These are phyloP conservation scores for Fraxinus ornus DNA, from an alignment of 305 asterid species.

Conservation along the genomic window DNA sequence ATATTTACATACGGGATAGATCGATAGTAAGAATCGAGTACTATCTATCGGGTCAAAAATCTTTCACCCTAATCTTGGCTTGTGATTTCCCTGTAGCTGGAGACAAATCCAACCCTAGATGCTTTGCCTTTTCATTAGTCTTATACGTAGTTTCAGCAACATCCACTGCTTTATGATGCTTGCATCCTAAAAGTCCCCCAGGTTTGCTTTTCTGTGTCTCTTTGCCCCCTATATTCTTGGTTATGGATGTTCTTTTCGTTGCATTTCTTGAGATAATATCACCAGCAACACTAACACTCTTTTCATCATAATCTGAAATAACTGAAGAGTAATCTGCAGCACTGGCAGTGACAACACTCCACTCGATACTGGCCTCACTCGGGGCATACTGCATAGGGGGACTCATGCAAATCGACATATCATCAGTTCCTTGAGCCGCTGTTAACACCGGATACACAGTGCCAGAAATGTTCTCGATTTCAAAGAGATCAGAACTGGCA, in stretches of 20 bases:
- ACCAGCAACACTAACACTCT: constrained; percentile 28
- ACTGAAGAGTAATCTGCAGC: constrained; percentile 45
- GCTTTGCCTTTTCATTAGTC: constrained; percentile 30
- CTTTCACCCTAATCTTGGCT: background rate
- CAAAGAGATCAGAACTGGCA: constrained; percentile 83
- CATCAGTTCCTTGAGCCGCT: constrained; percentile 19
- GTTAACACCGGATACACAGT: constrained; percentile 27
- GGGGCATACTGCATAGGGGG: constrained; percentile 42
- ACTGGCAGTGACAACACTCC: constrained; percentile 90
- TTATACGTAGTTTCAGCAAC: constrained; percentile 39
- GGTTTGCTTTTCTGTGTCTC: background rate
- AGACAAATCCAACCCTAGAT: constrained; percentile 26
- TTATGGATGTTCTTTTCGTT: background rate
- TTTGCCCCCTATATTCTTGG: constrained; percentile 7
- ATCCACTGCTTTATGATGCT: constrained; percentile 53
- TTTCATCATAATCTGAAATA: constrained; percentile 41
- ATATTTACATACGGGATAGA: background rate
- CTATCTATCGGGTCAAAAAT: background rate
- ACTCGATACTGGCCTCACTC: constrained; percentile 82
- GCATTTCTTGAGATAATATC: background rate
- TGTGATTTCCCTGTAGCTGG: background rate
- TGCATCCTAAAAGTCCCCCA: constrained; percentile 51
- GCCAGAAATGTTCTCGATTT: constrained; percentile 66
- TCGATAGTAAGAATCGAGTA: background rate
- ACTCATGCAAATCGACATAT: constrained; percentile 28